Evolutionary conservation across 257 asterid genomes (phyloP), one percentile per base, ranked within the genome.

Genomic region (Solanum ahanhuiri): DNA sequence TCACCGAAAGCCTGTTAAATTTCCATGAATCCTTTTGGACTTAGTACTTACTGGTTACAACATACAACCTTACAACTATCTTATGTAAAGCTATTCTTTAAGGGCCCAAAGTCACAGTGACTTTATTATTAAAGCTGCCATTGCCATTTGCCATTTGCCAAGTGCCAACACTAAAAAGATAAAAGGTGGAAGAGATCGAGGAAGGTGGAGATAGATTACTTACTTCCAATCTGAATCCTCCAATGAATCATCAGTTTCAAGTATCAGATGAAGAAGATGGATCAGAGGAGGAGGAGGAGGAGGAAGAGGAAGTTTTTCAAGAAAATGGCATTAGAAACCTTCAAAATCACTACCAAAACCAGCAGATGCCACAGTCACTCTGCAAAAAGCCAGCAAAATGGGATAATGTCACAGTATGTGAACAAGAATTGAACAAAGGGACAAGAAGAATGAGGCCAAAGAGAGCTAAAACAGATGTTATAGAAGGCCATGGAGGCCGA

Each of bases 401-500:
- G 64, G 25, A 9, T 43, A 43, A 43, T 77, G 23, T 41, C 63
- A 77, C 63, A 7, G 14, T 22, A 25, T 4, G 34, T 4, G 23
- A 77, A 77, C 39, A 77, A 7, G 64, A 43, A 77, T 25, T 77
- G 37, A 77, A 25, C 25, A 25, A 25, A 25, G 83, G 51, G 5
- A 45, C 64, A 43, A 45, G 28, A 77, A 2, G 6, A 25, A 25
- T 43, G 83, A 77, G 2, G 64, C 25, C 15, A 77, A 45, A 43
- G 83, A 77, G 39, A 43, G 64, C 83, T 18, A 77, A 43, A 25
- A 9, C 14, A 3, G 97, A 97, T 93, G 92, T 94, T 18, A 98
- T 97, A 39, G 98, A 94, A 88, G 98, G 94, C 7, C 96, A 94
- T 67, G 98, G 98, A 71, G 98, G 98, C 85, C 98, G 95, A 97